Conservation (phyloP, 2,329 filamentous ascomycete species). For the Trichothecium roseum region DNA sequence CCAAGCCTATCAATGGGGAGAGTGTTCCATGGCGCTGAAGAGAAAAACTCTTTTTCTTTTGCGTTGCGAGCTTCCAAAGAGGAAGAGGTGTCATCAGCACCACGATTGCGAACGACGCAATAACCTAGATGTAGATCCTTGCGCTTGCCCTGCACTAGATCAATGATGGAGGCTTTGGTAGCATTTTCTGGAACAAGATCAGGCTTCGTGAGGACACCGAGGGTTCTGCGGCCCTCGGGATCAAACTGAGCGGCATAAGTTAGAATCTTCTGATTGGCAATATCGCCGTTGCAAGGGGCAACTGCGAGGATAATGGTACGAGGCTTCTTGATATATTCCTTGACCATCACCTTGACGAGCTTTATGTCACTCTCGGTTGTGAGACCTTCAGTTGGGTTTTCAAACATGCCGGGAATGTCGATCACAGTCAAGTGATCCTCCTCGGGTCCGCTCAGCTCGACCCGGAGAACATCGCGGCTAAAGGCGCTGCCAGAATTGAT, state of each 20-base stretch:
- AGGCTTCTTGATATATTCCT: slow-evolving; percentile 30
- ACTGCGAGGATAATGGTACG: slow-evolving; percentile 41
- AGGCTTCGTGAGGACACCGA: slow-evolving; percentile 47
- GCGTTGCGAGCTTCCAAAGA: slow-evolving; percentile 13
- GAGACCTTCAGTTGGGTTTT: slow-evolving; percentile 21
- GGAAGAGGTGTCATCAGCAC: slow-evolving; percentile 27
- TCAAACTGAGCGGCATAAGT: slow-evolving; percentile 25
- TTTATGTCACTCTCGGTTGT: slow-evolving; percentile 33
- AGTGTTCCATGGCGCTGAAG: slow-evolving; percentile 20
- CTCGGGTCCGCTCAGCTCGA: slow-evolving; percentile 31
- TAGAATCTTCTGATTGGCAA: slow-evolving; percentile 30
- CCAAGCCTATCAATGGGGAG: slow-evolving; percentile 19
- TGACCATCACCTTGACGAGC: slow-evolving; percentile 36
- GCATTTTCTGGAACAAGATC: slow-evolving; percentile 38
- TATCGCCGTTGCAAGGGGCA: slow-evolving; percentile 26
- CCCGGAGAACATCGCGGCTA: slow-evolving; percentile 29
- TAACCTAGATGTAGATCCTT: slow-evolving; percentile 34
- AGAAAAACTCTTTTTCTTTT: slow-evolving; percentile 27
- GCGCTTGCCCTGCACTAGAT: slow-evolving; percentile 29
- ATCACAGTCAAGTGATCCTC: slow-evolving; percentile 40
- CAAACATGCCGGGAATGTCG: slow-evolving; percentile 43
- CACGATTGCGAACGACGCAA: slow-evolving; percentile 36
- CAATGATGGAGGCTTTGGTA: slow-evolving; percentile 24
- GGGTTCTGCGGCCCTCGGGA: slow-evolving; percentile 26
- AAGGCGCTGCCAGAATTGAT: slow-evolving; percentile 20